Base-by-base conservation (phyloP, 2,329 filamentous ascomycete genomes). In the Fusarium sp. region DNA sequence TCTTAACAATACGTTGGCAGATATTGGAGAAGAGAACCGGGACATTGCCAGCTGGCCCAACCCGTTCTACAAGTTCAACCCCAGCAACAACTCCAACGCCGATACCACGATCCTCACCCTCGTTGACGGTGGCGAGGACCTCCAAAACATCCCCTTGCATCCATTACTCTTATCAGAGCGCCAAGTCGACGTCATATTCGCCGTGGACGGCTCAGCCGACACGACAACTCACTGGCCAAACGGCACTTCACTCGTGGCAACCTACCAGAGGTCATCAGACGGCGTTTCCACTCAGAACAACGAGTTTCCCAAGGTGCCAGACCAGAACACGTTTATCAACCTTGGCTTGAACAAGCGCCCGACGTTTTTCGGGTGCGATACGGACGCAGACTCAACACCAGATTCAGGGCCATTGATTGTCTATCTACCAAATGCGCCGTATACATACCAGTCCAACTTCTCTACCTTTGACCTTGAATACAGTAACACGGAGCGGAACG, bases 391-490 rank as follows among this genome's bases (percentile, higher is more conserved):
- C 46, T 51, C 46, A 17, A 55, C 62, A 16, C n/a, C n/a, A n/a
- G n/a, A n/a, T n/a, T 55, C 80, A 1, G 82, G 86, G 0, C 93
- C 94, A 0, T 81, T 97, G 1, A 85, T 97, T 58, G 92, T 97
- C 66, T 98, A 98, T 84, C 78, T 98, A 14, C 93, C 95, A 66
- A 97, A 96, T 80, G 84, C 91, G 5, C 94, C 94, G 0, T 97
- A 95, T 82, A 88, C 90, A 17, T 88, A 87, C 76, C 82, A 86
- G 71, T 92, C 90, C 80, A 98, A 98, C 83, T 86, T 92, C 3
- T 92, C 91, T 1, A 97, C 94, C 22, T 94, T 92, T 79, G 85
- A 90, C 66, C 84, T 90, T 6, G 81, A 83, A 14, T 95, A 94
- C 85, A 86, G 87, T 17, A 83, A 89, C 76, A 82, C 78, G 1